Conservation (phyloP, 2,329 filamentous ascomycete species). For the Fusarium verrucosum region DNA sequence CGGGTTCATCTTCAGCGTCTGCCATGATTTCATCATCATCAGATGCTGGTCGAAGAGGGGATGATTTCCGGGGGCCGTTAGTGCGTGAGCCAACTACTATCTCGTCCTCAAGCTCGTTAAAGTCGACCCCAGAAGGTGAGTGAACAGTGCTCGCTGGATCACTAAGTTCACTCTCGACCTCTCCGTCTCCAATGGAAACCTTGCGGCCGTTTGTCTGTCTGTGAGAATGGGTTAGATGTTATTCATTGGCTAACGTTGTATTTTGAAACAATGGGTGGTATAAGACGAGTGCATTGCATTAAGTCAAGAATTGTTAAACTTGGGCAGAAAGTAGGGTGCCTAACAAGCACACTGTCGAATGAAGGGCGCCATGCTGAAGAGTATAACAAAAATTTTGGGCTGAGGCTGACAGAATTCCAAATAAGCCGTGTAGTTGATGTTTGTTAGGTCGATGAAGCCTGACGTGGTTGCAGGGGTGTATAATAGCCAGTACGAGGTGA, state of each 20-base stretch:
- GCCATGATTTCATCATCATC: constrained; percentile 57
- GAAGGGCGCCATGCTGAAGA: not conserved
- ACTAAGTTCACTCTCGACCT: constrained; percentile 57
- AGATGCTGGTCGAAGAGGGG: constrained; percentile 48
- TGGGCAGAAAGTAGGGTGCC: not conserved
- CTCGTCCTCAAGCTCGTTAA: constrained; percentile 59
- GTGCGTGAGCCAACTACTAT: constrained; percentile 61
- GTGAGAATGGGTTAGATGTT: constrained; percentile 37
- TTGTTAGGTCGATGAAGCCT: constrained; percentile 2
- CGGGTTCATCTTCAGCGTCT: constrained; percentile 52
- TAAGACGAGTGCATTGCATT: not conserved
- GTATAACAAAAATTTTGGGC: not conserved
- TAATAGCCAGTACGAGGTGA: constrained; percentile 11
- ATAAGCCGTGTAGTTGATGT: not conserved
- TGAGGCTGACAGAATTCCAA: not conserved
- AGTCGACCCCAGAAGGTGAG: constrained; percentile 51
- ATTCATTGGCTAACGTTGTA: not conserved
- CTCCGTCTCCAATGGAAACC: constrained; percentile 51
- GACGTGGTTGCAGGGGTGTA: constrained; percentile 15
- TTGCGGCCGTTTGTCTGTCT: constrained; percentile 46
- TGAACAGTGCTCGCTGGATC: constrained; percentile 50
- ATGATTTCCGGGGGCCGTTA: constrained; percentile 51
- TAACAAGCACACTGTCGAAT: not conserved
- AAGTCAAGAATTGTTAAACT: not conserved
- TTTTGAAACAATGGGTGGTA: not conserved